Evolutionary conservation across 352 stramenopile species (phyloP).

Genomic region (Pythium guiyangense): DNA sequence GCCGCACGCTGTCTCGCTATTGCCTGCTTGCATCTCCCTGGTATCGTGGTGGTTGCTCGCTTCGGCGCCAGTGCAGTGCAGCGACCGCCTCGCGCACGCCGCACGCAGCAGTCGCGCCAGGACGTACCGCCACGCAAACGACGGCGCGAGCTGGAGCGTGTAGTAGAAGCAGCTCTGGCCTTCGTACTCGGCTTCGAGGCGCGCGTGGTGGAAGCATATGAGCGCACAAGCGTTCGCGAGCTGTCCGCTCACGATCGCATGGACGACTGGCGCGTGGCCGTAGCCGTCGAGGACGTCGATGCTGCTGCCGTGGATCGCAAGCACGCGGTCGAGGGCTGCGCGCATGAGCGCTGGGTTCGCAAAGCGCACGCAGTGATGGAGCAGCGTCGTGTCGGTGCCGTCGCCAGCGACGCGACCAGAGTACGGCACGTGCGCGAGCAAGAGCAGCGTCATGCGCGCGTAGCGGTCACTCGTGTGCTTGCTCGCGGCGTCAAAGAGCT

Average conservation of each 20-base stretch:
- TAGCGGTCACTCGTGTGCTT: constrained; percentile 28
- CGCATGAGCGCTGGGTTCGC: constrained; percentile 11
- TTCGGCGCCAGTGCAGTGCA: background rate
- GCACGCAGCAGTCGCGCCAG: constrained; percentile 24
- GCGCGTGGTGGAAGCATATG: constrained; percentile 15
- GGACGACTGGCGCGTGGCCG: constrained; percentile 41
- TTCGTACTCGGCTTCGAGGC: constrained; percentile 68
- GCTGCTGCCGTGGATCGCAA: constrained; percentile 15
- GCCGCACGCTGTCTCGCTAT: constrained; percentile 11
- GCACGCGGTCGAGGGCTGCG: constrained; percentile 23
- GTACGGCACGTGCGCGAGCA: constrained; percentile 28
- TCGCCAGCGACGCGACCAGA: constrained; percentile 41
- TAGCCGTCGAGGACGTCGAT: constrained; percentile 34
- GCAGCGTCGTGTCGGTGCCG: constrained; percentile 33
- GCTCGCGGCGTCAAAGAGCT: constrained; percentile 13
- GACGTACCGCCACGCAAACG: constrained; percentile 37
- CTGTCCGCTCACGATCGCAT: constrained; percentile 21
- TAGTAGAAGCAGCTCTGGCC: constrained; percentile 37
- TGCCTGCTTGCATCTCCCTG: background rate
- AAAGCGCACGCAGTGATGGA: constrained; percentile 52
- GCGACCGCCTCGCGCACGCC: constrained; percentile 26
- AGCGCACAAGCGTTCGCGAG: constrained; percentile 32
- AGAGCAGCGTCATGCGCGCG: constrained; percentile 32
- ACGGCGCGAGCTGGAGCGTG: constrained; percentile 26
- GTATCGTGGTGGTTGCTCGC: background rate